A percentile compares a stretch with the other conserved stretches of the same genome.
Evolutionary conservation across 2,329 filamentous ascomycete species (phyloP).

Genomic region (Coccinonectria pachysandricola): DNA sequence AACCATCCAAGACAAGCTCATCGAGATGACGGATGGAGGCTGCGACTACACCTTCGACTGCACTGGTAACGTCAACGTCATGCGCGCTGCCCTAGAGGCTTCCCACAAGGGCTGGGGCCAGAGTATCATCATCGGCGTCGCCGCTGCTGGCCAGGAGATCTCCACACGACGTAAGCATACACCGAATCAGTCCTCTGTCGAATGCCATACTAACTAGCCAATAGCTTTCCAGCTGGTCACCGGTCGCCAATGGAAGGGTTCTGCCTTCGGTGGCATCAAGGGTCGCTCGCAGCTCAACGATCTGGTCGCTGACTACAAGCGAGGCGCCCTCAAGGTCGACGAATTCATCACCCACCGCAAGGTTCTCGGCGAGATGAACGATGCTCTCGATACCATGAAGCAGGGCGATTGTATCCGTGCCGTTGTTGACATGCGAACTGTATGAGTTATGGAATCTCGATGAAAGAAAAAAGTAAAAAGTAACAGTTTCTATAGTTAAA

Average conservation of each 20-base stretch:
- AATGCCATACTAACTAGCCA: constrained; percentile 16
- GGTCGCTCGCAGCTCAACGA: constrained; percentile 83
- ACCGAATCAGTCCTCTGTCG: background rate
- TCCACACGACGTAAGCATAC: constrained; percentile 70
- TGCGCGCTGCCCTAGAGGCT: constrained; percentile 89
- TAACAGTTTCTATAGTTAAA: too few relatives aligned
- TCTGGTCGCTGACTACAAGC: constrained; percentile 82
- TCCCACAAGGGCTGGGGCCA: constrained; percentile 99
- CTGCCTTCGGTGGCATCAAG: constrained; percentile 97
- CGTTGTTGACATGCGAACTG: constrained; percentile 59
- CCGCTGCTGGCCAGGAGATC: constrained; percentile 93
- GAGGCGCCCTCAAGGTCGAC: constrained; percentile 88
- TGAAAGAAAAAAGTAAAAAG: constrained; percentile 5
- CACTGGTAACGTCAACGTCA: constrained; percentile 92
- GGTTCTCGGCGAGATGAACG: constrained; percentile 72
- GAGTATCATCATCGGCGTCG: constrained; percentile 96
- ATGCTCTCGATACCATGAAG: constrained; percentile 90
- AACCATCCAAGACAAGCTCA: constrained; percentile 81
- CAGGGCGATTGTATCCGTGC: constrained; percentile 93
- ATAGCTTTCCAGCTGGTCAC: constrained; percentile 96
- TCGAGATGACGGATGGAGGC: constrained; percentile 96
- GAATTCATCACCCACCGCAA: constrained; percentile 99
- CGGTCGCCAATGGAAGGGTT: constrained; percentile 94
- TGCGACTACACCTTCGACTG: constrained; percentile 99
- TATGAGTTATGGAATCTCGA: constrained; percentile 13